Base-by-base conservation (phyloP, 495 filamentous ascomycete genomes). In the Articulospora tetracladia region DNA sequence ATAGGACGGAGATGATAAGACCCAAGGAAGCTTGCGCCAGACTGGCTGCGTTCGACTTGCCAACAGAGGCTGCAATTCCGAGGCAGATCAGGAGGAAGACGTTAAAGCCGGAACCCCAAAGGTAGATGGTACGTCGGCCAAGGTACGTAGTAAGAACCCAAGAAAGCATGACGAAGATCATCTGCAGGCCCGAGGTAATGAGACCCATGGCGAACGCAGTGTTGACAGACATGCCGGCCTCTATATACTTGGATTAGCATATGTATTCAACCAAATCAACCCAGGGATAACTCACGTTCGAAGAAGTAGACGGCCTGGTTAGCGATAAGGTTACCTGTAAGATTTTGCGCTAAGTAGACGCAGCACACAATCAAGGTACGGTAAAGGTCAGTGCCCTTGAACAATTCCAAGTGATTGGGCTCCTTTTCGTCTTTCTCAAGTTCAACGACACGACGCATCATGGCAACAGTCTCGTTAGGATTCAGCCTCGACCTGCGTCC, bases 261-360 rank as follows among this genome's bases (percentile, higher is more conserved):
- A 46, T 34, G 10, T 39, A 10, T 39, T 39, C 34, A 39, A 60
- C 49, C 8, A 44, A 44, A 50, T 22, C 53, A 63, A 80, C 77
- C 49, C 20, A 24, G 66, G n/a, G 69, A 58, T 11, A 59, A 70
- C 69, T 67, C 61, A 68, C 70, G 78, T 53, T 79, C 73, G 70
- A 87, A 87, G 72, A 89, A 86, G 54, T 83, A 85, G 1, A 83
- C 86, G 0, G 80, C 79, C 53, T 83, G 85, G 44, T 80, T 79
- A 52, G 79, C 78, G 23, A 85, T 66, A 28, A 76, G 78, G 36
- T 78, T 76, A 1, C 80, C 79, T 17, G 76, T 75, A 15, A 79
- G 52, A 26, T 76, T 77, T 55, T 87, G 83, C 24, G 74, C 72
- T 36, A 70, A 67, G 48, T 76, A 83, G 0, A 81, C 76, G 22